Conservation (phyloP, 176 grass and related monocot genomes). For the Echinochloa phyllopogon region DNA sequence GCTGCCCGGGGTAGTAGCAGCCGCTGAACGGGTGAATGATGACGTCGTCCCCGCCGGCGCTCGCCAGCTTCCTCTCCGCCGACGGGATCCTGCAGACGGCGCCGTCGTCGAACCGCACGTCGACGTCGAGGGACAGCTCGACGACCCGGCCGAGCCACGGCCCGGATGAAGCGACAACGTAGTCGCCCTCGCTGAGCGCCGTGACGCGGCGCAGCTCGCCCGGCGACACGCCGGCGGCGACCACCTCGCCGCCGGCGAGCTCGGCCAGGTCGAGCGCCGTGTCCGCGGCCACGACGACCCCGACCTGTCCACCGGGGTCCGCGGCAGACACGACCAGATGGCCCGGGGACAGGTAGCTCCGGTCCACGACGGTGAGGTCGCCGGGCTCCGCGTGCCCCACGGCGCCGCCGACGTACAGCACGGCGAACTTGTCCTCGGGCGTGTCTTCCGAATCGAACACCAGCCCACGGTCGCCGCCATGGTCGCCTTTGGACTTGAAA, state of each 20-base stretch:
- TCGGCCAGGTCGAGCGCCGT: too few relatives aligned
- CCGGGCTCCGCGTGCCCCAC: neutral
- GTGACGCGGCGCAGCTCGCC: neutral
- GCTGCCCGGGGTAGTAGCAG: neutral
- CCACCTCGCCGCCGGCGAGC: neutral
- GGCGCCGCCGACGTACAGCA: neutral
- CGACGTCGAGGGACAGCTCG: neutral
- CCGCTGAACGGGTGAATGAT: neutral
- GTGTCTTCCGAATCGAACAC: too few relatives aligned
- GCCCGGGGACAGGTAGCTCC: neutral
- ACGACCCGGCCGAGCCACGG: constrained; percentile 21
- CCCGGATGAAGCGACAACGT: neutral
- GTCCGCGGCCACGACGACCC: neutral
- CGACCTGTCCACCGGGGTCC: too few relatives aligned
- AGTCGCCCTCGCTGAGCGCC: constrained; percentile 13
- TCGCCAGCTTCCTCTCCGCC: neutral
- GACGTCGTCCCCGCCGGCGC: accelerated
- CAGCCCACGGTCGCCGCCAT: too few relatives aligned
- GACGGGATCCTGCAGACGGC: neutral
- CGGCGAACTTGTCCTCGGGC: neutral
- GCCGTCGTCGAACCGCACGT: constrained; percentile 35
- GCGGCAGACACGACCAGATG: neutral
- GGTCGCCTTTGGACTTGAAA: too few relatives aligned
- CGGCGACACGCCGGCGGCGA: neutral
- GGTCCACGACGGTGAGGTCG: neutral